Conservation (phyloP, 2,329 filamentous ascomycete genomes). For the Aspergillus persii region DNA sequence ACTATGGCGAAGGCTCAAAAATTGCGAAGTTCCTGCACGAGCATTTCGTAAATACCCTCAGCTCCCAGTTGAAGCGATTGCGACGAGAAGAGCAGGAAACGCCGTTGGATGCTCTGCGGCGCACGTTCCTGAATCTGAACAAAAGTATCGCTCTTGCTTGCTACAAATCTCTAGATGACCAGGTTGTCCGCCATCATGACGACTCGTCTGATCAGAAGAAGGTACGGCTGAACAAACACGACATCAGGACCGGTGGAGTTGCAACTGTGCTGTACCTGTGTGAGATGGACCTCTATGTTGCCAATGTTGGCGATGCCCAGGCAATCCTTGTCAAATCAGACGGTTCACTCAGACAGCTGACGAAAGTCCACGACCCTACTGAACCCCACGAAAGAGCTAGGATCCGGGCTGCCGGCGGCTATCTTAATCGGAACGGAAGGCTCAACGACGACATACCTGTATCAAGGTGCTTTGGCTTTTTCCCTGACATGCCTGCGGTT, state of each 20-base stretch:
- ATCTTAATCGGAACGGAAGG: conserved; percentile 90
- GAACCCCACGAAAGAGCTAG: conserved; percentile 79
- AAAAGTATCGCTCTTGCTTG: conserved; percentile 89
- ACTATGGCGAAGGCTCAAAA: conserved; percentile 86
- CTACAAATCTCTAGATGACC: conserved; percentile 74
- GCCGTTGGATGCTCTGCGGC: conserved; percentile 76
- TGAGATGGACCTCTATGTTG: conserved; percentile 85
- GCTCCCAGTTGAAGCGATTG: conserved; percentile 73
- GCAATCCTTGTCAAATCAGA: conserved; percentile 93
- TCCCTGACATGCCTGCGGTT: conserved; percentile 86
- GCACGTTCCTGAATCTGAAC: conserved; percentile 85
- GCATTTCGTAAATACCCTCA: conserved; percentile 85
- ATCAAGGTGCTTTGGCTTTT: conserved; percentile 91
- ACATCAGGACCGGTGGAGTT: conserved; percentile 84
- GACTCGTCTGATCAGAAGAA: conserved; percentile 66
- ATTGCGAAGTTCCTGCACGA: conserved; percentile 96
- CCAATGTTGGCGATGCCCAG: conserved; percentile 93
- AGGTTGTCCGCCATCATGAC: conserved; percentile 60
- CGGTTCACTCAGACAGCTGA: conserved; percentile 77
- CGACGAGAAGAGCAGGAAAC: conserved; percentile 68
- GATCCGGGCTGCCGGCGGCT: conserved; percentile 91
- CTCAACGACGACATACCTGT: conserved; percentile 90
- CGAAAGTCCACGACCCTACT: conserved; percentile 88
- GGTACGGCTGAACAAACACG: conserved; percentile 74
- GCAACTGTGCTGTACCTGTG: conserved; percentile 89